Evolutionary conservation across 2,329 filamentous ascomycete species (phyloP), one percentile per base, ranked within the genome.

Genomic region (Pochonia chlamydosporia): DNA sequence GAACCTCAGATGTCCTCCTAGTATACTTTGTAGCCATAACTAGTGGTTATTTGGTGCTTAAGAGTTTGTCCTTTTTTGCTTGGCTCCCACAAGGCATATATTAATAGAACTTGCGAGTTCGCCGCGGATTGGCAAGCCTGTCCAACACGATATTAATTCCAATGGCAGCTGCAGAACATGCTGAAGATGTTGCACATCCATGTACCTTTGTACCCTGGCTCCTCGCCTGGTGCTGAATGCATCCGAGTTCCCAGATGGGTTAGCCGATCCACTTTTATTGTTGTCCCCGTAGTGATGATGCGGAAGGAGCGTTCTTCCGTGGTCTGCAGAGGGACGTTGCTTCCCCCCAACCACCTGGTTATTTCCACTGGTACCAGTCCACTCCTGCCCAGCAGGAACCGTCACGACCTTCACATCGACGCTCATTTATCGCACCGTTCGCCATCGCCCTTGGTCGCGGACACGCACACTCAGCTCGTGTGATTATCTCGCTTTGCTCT

Each of bases 401-500:
- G 47, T 47, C 47, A 31, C 41, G 46, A 36, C 50, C 44, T 33
- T 48, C 45, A 28, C 37, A 44, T 47, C 46, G 49, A 47, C 49
- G 23, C 46, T 44, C 50, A 48, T 47, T 46, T 47, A 45, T 45
- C 52, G 43, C 45, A 47, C 48, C 47, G 52, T 52, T 46, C 51
- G 46, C 51, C 51, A 54, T 56, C 50, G 50, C 52, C 47, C 46
- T 48, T 53, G 48, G 56, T 60, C 61, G 57, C 61, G 10, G 33
- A 51, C n/a, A 47, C 53, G 52, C 48, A 49, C 43, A 48, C 40
- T 53, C 25, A 44, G 46, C 39, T 51, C 46, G 53, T 48, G 52
- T 59, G 54, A 58, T 56, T 49, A 39, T 49, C 48, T 55, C 41
- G 44, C 35, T 49, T 57, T 54, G 56, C 57, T 60, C 56, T 44